Conservation (phyloP, 345 rosid species). For the Euphorbia peplus region DNA sequence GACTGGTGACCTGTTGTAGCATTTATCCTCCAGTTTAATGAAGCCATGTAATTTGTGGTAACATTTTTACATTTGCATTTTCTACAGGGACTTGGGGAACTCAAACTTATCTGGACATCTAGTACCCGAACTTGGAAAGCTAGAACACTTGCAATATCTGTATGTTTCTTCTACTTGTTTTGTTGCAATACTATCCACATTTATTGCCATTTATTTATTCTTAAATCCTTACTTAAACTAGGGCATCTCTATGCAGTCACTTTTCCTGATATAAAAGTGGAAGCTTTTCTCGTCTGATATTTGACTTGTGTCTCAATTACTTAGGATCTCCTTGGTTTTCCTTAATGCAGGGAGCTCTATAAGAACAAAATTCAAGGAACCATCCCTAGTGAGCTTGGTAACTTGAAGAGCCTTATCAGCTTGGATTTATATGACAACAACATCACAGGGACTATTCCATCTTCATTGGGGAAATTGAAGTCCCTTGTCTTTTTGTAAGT, state of each 20-base stretch:
- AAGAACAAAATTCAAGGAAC: slow-evolving; percentile 83
- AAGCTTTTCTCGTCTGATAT: neutral
- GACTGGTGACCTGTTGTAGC: neutral
- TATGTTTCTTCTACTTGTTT: slow-evolving; percentile 35
- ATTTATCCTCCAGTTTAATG: neutral
- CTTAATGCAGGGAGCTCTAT: slow-evolving; percentile 75
- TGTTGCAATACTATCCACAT: neutral
- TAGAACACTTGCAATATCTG: slow-evolving; percentile 89
- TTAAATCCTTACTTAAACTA: neutral
- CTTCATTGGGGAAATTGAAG: slow-evolving; percentile 70
- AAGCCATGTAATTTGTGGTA: neutral
- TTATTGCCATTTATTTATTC: neutral
- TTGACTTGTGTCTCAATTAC: neutral
- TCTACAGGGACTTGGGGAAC: slow-evolving; percentile 89
- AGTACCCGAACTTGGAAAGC: slow-evolving; percentile 81
- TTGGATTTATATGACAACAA: slow-evolving; percentile 95
- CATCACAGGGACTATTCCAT: slow-evolving; percentile 74
- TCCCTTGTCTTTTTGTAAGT: slow-evolving; percentile 92
- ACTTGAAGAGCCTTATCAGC: slow-evolving; percentile 86
- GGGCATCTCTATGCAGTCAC: neutral
- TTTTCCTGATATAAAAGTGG: neutral
- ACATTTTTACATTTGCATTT: neutral
- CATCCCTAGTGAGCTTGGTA: slow-evolving; percentile 77
- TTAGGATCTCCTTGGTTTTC: slow-evolving; percentile 7
- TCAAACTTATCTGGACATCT: slow-evolving; percentile 86